Evolutionary conservation across 805 yeast species (phyloP), one percentile per base, ranked within the genome.

Genomic region (Starmera amethionina): DNA sequence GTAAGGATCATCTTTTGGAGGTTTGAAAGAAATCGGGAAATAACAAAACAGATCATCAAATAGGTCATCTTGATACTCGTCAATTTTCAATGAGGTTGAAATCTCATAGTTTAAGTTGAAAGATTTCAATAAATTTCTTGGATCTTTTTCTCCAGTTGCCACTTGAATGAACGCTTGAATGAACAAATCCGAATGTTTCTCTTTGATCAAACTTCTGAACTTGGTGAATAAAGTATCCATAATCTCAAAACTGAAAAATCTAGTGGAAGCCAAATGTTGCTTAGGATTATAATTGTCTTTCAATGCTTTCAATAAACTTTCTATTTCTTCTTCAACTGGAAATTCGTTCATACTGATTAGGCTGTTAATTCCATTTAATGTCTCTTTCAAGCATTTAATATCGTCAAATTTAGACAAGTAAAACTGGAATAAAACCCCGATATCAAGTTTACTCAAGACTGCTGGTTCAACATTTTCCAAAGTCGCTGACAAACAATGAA

Each of bases 21-120:
- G 96, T 42, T 79, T 79, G 63, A 94, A 93, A 1, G 96, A 83
- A 34, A 93, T 89, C 11, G 99, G 99, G 64, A 90, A 93, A 63
- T 93, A 93, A 60, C 98, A 93, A 56, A 90, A 94, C 33, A 86
- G 68, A 30, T 83, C 76, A 56, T 93, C 98, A 56, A 89, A 94
- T 43, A 93, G 58, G 9, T 84, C 86, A 47, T 82, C 81, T 29
- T 72, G 54, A 51, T 58, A 63, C n/a, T 59, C 56, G 34, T 59
- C 47, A 38, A 75, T 65, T 3, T 65, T 61, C 5, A 66, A 55
- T 4, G 49, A 50, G 16, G 54, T 43, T 15, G 77, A 66, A 12
- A 89, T 72, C 5, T 40, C 34, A 11, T 58, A 47, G 47, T 79
- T 76, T 35, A 87, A 52, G 5, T 65, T 56, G 50, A 90, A 85